A percentile compares a stretch with the other conserved stretches of the same genome.
phyloP scores from a whole-genome alignment of 2,329 filamentous ascomycete genomes.

The Biscogniauxia marginata region DNA sequence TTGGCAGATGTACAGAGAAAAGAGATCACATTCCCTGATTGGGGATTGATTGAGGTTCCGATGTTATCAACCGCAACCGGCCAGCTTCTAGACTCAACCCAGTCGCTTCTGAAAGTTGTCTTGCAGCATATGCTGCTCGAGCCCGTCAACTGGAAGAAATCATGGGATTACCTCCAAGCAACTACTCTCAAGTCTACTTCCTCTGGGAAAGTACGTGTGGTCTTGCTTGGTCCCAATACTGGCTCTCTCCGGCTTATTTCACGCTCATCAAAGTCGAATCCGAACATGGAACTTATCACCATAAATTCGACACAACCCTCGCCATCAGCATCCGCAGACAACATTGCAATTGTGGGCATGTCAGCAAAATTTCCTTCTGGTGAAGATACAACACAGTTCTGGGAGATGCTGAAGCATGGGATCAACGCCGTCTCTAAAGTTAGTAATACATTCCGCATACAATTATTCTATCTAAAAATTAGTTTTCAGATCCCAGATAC shows the following conservation, averaged over 20 bases:
- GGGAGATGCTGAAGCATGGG: conserved; percentile 13
- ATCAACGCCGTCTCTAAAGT: conserved; percentile 9
- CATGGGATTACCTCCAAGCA: conserved; percentile 1
- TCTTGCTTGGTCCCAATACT: conserved; percentile 5
- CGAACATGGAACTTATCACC: background rate
- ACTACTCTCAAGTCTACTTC: background rate
- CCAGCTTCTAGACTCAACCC: background rate
- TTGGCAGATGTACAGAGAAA: conserved; percentile 5
- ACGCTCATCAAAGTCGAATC: background rate
- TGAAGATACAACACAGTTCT: conserved; percentile 7
- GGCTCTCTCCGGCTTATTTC: conserved; percentile 1
- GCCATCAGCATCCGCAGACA: conserved; percentile 1
- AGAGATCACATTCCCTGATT: conserved; percentile 8
- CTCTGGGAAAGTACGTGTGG: background rate
- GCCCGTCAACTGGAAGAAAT: conserved; percentile 12
- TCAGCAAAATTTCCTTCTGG: conserved; percentile 12
- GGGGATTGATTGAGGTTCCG: conserved; percentile 7
- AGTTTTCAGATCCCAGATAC: conserved; percentile 10
- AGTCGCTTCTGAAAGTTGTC: conserved; percentile 10
- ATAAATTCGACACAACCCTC: background rate
- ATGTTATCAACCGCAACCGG: conserved; percentile 10
- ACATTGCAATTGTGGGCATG: conserved; percentile 17
- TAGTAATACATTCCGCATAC: background rate
- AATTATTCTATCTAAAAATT: background rate
- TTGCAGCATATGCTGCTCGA: conserved; percentile 11